Conservation (phyloP, 129 eudicot genomes). For the Glebionis coronaria region DNA sequence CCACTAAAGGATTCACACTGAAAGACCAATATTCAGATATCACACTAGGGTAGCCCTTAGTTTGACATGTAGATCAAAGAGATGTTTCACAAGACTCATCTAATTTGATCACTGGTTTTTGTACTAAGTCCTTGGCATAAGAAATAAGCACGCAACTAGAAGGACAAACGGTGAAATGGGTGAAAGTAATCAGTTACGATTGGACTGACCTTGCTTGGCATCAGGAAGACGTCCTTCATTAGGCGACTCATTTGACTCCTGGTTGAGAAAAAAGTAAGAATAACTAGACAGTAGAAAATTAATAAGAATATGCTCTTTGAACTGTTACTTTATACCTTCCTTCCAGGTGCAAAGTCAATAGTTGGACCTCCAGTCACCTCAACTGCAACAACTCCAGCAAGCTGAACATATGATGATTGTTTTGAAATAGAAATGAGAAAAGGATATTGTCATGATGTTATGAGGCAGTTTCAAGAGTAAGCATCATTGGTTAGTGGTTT, state of each 20-base stretch:
- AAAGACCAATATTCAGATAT: too few species aligned
- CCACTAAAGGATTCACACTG: too few species aligned
- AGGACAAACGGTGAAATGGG: constrained; percentile 1
- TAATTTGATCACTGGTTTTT: not conserved
- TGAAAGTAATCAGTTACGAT: constrained; percentile 4
- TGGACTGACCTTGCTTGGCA: constrained; percentile 72
- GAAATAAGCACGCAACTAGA: not conserved
- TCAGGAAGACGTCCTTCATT: constrained; percentile 97
- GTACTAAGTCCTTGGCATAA: not conserved
- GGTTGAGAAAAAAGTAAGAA: constrained; percentile 14
- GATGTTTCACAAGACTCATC: not conserved
- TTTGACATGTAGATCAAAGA: not conserved
- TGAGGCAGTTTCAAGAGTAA: not conserved
- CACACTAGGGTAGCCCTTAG: not conserved
- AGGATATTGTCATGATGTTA: not conserved
- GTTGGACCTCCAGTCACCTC: constrained; percentile 97
- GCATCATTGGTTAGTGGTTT: not conserved
- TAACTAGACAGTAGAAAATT: not conserved
- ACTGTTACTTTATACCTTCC: constrained; percentile 53
- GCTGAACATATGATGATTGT: constrained; percentile 44
- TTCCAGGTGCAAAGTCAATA: constrained; percentile 75
- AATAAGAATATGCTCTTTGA: not conserved
- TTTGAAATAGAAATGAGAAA: not conserved
- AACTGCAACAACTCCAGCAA: constrained; percentile 97
- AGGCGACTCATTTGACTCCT: constrained; percentile 68